These are phyloP conservation scores for Fomitopsis schrenkii DNA, from an alignment of 1,284 basidiomycete genomes.

Conservation along the genomic window DNA sequence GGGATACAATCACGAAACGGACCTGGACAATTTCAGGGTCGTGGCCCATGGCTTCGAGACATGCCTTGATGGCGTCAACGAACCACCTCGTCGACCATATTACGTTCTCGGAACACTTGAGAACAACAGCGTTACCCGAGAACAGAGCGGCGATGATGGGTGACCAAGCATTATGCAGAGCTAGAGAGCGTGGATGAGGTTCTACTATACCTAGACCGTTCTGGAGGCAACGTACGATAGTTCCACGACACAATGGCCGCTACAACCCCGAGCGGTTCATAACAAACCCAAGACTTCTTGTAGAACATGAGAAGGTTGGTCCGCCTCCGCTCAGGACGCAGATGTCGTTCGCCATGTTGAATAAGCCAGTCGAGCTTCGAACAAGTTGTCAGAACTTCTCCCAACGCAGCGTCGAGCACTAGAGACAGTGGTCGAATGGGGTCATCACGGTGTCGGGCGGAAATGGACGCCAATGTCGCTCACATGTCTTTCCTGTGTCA, in stretches of 20 bases:
- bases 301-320: slow-evolving; percentile 81
- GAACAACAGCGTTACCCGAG: slow-evolving; percentile 84
- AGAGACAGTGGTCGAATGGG: neutral
- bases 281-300: slow-evolving; percentile 81
- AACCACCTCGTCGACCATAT: slow-evolving; percentile 87
- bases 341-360: slow-evolving; percentile 71
- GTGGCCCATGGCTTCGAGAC: slow-evolving; percentile 74
- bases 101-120: slow-evolving; percentile 93
- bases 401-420: slow-evolving; percentile 89
- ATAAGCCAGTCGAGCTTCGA: slow-evolving; percentile 89
- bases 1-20: neutral
- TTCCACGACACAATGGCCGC: slow-evolving; percentile 95
- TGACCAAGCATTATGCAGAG: slow-evolving; percentile 90
- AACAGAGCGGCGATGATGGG: slow-evolving; percentile 90
- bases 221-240: slow-evolving; percentile 58
- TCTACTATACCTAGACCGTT: neutral
- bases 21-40: slow-evolving; percentile 82
- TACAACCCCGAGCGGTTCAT: slow-evolving; percentile 93
- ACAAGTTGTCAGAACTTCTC: slow-evolving; percentile 86
- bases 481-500: slow-evolving; percentile 95
- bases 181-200: slow-evolving; percentile 31
- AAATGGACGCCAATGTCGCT: slow-evolving; percentile 27
- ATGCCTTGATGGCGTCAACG: slow-evolving; percentile 70
- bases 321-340: slow-evolving; percentile 68
- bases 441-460: neutral